These are phyloP conservation scores for Orbilia oligospora DNA, from an alignment of 2,329 filamentous ascomycete species.

Conservation along the genomic window DNA sequence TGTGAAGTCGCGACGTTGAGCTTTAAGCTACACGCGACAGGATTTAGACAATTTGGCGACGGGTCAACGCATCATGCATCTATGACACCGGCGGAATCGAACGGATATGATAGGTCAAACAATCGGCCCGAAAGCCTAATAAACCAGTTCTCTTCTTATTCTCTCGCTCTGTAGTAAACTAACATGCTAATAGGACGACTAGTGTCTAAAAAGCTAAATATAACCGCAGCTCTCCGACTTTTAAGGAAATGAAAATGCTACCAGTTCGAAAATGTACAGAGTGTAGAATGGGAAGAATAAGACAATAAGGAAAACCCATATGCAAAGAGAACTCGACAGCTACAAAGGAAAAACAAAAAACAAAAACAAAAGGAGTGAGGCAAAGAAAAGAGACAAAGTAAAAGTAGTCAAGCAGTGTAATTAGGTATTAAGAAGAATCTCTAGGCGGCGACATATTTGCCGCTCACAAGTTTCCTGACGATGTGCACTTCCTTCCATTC, in stretches of 20 bases:
- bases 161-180: conserved; percentile 14
- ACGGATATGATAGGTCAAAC: conserved; percentile 23
- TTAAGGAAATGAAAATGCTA: conserved; percentile 43
- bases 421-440: conserved; percentile 61
- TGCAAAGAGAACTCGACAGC: conserved; percentile 53
- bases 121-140: conserved; percentile 20
- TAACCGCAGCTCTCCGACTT: conserved; percentile 29
- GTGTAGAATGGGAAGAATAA: conserved; percentile 44
- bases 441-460: conserved; percentile 77
- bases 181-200: conserved; percentile 18
- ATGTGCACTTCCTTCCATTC: conserved; percentile 78
- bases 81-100: conserved; percentile 4
- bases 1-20: conserved; percentile 23
- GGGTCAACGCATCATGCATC: conserved; percentile 29
- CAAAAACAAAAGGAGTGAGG: background rate
- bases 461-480: conserved; percentile 78
- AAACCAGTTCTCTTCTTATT: conserved; percentile 27
- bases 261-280: conserved; percentile 52
- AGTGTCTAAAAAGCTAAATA: conserved; percentile 13
- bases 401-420: conserved; percentile 25
- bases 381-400: background rate
- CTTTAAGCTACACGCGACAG: conserved; percentile 38
- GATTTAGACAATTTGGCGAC: conserved; percentile 36
- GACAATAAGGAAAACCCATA: conserved; percentile 60
- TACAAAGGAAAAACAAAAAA: conserved; percentile 9